phyloP scores from a whole-genome alignment of 2,329 filamentous ascomycete species.

The Elsinoe perseae region DNA sequence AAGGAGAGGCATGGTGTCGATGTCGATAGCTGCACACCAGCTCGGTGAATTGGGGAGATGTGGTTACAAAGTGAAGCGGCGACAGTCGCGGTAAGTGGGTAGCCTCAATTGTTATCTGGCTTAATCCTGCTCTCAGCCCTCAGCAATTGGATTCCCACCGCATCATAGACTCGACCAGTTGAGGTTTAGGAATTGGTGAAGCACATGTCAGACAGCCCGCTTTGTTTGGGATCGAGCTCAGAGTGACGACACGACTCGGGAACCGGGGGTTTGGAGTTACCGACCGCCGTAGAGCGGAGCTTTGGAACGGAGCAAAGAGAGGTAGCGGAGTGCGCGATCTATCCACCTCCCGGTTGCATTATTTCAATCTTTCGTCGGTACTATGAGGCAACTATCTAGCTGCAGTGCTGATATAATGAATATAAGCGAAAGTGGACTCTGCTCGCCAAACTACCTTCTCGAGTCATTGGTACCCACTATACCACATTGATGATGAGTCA shows the following conservation, averaged over 20 bases:
- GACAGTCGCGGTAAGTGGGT: not conserved
- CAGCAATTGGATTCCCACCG: conserved; percentile 6
- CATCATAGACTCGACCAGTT: conserved; percentile 5
- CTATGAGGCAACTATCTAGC: too few relatives aligned
- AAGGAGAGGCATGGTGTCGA: conserved; percentile 30
- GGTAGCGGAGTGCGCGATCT: not conserved
- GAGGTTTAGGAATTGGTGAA: conserved; percentile 4
- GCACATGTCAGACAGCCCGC: not conserved
- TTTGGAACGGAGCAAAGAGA: not conserved
- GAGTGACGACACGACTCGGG: conserved; percentile 9
- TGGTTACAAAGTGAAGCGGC: not conserved
- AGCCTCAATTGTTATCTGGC: not conserved
- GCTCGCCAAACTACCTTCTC: too few relatives aligned
- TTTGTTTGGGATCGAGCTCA: conserved; percentile 6
- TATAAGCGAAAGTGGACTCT: too few relatives aligned
- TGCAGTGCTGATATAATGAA: too few relatives aligned
- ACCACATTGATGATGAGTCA: too few relatives aligned
- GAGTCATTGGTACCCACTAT: too few relatives aligned
- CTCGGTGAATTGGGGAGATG: not conserved
- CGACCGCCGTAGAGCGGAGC: conserved; percentile 4
- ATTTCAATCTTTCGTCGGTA: too few relatives aligned
- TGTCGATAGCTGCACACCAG: not conserved
- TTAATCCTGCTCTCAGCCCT: not conserved
- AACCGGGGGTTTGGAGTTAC: not conserved
- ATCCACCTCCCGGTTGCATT: not conserved